Evolutionary conservation across 257 asterid species (phyloP).

Genomic region (Capsicum chinense): DNA sequence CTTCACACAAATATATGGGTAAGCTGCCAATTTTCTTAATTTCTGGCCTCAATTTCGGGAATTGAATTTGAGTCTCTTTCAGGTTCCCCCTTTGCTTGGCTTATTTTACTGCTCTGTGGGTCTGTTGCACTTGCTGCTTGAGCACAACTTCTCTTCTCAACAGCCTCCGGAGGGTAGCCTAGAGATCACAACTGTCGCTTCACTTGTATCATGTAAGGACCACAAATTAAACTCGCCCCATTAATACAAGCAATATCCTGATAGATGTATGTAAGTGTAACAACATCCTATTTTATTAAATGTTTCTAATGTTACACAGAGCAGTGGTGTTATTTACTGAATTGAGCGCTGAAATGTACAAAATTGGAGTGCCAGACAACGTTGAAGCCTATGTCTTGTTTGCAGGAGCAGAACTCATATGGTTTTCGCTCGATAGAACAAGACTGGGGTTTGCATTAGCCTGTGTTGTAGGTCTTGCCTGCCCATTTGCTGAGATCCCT

Average conservation of each 20-base stretch:
- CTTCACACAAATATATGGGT: slow-evolving; percentile 82
- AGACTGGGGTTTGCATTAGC: slow-evolving; percentile 67
- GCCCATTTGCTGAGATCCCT: slow-evolving; percentile 80
- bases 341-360: slow-evolving; percentile 73
- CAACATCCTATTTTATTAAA: background rate
- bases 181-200: slow-evolving; percentile 44
- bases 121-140: slow-evolving; percentile 57
- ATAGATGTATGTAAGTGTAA: background rate
- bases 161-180: slow-evolving; percentile 36
- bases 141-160: slow-evolving; percentile 41
- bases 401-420: slow-evolving; percentile 62
- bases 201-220: slow-evolving; percentile 44
- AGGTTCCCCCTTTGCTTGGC: slow-evolving; percentile 84
- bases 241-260: too few relatives aligned
- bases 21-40: background rate
- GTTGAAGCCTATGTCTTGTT: slow-evolving; percentile 66
- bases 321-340: slow-evolving; percentile 63
- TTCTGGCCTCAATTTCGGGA: background rate
- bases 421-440: slow-evolving; percentile 65
- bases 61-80: background rate
- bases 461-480: slow-evolving; percentile 58
- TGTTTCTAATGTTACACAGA: slow-evolving; percentile 40
- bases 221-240: background rate
- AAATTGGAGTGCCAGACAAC: slow-evolving; percentile 66
- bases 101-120: slow-evolving; percentile 71